Evolutionary conservation across 192 early-diverging fungal genomes (phyloP).

Genomic region (Dissophora ornata): DNA sequence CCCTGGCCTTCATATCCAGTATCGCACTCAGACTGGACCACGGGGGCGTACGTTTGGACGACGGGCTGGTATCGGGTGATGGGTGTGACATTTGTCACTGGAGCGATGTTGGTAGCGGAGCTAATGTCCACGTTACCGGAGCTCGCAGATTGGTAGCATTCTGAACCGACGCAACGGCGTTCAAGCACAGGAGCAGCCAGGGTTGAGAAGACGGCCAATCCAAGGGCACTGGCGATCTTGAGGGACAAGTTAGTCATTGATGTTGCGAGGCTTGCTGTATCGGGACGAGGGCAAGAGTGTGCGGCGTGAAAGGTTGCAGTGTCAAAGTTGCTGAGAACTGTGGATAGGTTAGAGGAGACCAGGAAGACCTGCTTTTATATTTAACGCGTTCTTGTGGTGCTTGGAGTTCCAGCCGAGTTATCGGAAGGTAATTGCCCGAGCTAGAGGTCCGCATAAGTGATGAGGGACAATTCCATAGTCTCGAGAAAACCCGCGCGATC

Average conservation of each 20-base stretch:
- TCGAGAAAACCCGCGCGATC: neutral
- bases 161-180: slow-evolving; percentile 11
- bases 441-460: neutral
- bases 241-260: slow-evolving; percentile 15
- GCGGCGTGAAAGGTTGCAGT: neutral
- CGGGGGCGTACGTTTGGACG: slow-evolving; percentile 19
- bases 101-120: slow-evolving; percentile 31
- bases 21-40: slow-evolving; percentile 35
- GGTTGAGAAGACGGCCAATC: slow-evolving; percentile 5
- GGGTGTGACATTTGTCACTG: slow-evolving; percentile 31
- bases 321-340: slow-evolving; percentile 4
- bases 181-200: slow-evolving; percentile 28
- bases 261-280: neutral
- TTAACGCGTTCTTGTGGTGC: too few relatives aligned
- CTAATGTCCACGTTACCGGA: slow-evolving; percentile 24
- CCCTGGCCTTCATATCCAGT: neutral
- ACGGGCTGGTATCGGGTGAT: slow-evolving; percentile 31
- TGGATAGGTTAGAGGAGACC: neutral
- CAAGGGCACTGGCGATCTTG: slow-evolving; percentile 21
- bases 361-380: neutral
- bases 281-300: neutral
- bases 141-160: slow-evolving; percentile 25
- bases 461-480: neutral
- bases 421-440: too few relatives aligned
- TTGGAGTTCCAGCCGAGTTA: neutral